Conservation (phyloP, 352 stramenopile species). For the Phytophthora tentaculata region DNA sequence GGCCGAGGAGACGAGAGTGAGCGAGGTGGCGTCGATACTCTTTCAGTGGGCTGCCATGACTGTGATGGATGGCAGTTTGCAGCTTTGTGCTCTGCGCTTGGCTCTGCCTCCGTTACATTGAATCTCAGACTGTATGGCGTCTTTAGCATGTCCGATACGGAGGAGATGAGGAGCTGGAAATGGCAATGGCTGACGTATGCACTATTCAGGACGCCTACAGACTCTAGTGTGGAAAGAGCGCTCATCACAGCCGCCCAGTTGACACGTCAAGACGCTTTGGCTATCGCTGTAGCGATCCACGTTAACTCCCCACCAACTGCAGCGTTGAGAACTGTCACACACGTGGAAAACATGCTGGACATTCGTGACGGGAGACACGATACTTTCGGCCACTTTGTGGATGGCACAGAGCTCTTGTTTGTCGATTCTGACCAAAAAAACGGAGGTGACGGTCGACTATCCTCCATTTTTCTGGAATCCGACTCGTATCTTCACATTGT, state of each 20-base stretch:
- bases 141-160: constrained; percentile 26
- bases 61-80: constrained; percentile 37
- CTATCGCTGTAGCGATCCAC: constrained; percentile 26
- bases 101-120: constrained; percentile 16
- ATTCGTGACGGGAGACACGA: constrained; percentile 12
- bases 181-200: constrained; percentile 45
- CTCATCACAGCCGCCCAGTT: constrained; percentile 30
- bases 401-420: constrained; percentile 23
- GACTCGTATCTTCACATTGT: constrained; percentile 33
- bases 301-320: constrained; percentile 23
- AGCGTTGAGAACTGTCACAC: neutral
- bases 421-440: constrained; percentile 4
- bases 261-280: constrained; percentile 18
- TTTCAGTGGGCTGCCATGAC: constrained; percentile 34
- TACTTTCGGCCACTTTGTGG: constrained; percentile 11
- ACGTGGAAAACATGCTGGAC: constrained; percentile 6
- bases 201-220: constrained; percentile 30
- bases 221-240: constrained; percentile 19
- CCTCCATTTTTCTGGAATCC: constrained; percentile 15
- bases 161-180: constrained; percentile 31
- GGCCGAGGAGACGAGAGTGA: no score
- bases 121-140: constrained; percentile 31
- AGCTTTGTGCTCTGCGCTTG: constrained; percentile 31
- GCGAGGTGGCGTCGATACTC: constrained; percentile 15
- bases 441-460: neutral